Percentiles rank a stretch among this genome's conserved stretches.
phyloP scores from a whole-genome alignment of 2,329 filamentous ascomycete genomes.

The Emmonsia crescens region DNA sequence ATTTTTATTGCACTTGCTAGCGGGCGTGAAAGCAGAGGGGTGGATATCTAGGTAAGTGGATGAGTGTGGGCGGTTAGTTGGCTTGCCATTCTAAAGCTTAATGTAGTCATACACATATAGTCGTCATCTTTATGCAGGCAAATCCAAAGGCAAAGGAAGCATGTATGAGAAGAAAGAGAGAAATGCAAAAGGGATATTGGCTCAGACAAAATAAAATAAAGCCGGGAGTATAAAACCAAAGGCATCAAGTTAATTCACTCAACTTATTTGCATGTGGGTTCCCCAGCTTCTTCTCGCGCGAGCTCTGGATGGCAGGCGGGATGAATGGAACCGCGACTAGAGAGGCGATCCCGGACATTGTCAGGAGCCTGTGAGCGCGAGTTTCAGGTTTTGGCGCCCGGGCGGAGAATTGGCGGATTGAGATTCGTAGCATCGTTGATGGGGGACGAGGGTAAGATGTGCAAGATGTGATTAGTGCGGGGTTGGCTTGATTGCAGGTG shows the following conservation, averaged over 20 bases:
- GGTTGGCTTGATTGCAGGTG: neutral
- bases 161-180: too few species aligned
- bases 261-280: slow-evolving; percentile 22
- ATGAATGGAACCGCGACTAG: slow-evolving; percentile 37
- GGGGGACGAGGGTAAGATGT: slow-evolving; percentile 11
- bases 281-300: slow-evolving; percentile 29
- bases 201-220: too few species aligned
- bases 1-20: slow-evolving; percentile 12
- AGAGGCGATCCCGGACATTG: slow-evolving; percentile 32
- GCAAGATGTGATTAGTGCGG: too few species aligned
- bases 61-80: neutral
- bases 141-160: neutral
- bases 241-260: neutral
- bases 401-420: slow-evolving; percentile 36
- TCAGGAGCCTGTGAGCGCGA: slow-evolving; percentile 30
- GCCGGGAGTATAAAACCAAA: neutral
- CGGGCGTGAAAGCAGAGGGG: slow-evolving; percentile 35
- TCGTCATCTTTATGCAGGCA: neutral
- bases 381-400: slow-evolving; percentile 25
- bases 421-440: slow-evolving; percentile 22
- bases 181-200: too few species aligned
- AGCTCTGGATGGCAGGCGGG: slow-evolving; percentile 37
- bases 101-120: too few species aligned
- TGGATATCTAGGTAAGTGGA: slow-evolving; percentile 21
- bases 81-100: neutral